Conservation (phyloP, 257 asterid genomes). For the Ehretia macrophylla region DNA sequence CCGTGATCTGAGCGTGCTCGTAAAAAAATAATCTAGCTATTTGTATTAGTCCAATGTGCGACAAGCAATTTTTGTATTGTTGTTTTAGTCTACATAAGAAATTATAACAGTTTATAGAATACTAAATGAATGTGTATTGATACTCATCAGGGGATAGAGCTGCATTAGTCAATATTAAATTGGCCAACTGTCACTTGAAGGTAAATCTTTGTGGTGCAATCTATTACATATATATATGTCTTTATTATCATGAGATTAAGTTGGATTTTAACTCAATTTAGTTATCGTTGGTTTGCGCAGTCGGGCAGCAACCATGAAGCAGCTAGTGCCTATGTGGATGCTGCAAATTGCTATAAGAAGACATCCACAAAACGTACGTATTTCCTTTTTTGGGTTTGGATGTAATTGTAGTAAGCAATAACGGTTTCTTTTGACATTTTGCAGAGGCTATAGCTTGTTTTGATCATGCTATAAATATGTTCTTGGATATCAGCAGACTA, state of each 20-base stretch:
- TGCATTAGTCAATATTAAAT: constrained; percentile 34
- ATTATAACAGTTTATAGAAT: too few species aligned
- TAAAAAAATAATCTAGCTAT: too few species aligned
- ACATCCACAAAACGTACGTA: constrained; percentile 32
- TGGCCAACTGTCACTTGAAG: constrained; percentile 39
- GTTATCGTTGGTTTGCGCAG: constrained; percentile 16
- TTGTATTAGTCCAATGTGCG: too few species aligned
- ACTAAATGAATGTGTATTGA: too few species aligned
- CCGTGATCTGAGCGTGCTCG: too few species aligned
- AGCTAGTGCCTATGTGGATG: constrained; percentile 43
- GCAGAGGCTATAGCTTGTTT: constrained; percentile 38
- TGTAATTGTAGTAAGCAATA: too few species aligned
- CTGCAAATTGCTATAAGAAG: constrained; percentile 48
- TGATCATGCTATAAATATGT: constrained; percentile 34
- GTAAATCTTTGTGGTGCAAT: constrained; percentile 13
- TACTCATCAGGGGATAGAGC: constrained; percentile 45
- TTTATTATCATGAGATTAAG: too few species aligned
- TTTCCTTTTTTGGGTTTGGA: background rate
- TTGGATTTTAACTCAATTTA: too few species aligned
- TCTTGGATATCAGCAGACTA: constrained; percentile 29
- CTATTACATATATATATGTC: background rate
- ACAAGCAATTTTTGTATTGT: background rate
- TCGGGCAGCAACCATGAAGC: constrained; percentile 45
- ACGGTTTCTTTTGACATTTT: constrained; percentile 7
- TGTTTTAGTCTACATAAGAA: background rate